Conservation (phyloP, 2,329 filamentous ascomycete genomes). For the Ophiostoma montium region DNA sequence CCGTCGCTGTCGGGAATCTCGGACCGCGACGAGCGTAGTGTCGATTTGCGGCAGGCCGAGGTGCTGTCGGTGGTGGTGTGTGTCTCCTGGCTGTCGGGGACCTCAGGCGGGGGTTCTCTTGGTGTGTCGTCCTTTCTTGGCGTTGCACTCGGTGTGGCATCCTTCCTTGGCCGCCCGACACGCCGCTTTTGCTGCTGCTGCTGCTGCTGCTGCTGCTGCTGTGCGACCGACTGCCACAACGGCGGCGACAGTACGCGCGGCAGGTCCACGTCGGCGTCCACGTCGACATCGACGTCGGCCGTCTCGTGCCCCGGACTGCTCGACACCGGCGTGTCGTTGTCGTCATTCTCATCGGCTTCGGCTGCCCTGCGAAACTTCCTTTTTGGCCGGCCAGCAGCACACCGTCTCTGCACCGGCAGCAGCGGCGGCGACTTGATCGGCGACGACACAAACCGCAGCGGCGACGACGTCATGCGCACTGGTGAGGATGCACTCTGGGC, state of each 20-base stretch:
- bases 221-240: background rate
- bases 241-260: background rate
- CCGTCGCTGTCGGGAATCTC: conserved; percentile 4
- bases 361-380: no score
- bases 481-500: no score
- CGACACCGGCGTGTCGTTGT: no score
- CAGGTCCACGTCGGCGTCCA: no score
- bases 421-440: background rate
- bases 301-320: no score
- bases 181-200: background rate
- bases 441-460: no score
- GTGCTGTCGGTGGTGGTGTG: background rate
- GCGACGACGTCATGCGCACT: no score
- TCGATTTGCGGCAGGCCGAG: background rate
- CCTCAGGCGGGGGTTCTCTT: background rate
- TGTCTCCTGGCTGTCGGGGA: conserved; percentile 3
- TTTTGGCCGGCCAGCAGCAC: background rate
- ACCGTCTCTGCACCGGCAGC: background rate
- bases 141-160: no score
- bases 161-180: background rate
- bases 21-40: background rate
- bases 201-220: no score
- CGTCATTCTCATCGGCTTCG: no score
- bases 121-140: background rate
- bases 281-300: no score